These are phyloP conservation scores for Penicillium canescens DNA, from an alignment of 495 filamentous ascomycete species.

Conservation along the genomic window DNA sequence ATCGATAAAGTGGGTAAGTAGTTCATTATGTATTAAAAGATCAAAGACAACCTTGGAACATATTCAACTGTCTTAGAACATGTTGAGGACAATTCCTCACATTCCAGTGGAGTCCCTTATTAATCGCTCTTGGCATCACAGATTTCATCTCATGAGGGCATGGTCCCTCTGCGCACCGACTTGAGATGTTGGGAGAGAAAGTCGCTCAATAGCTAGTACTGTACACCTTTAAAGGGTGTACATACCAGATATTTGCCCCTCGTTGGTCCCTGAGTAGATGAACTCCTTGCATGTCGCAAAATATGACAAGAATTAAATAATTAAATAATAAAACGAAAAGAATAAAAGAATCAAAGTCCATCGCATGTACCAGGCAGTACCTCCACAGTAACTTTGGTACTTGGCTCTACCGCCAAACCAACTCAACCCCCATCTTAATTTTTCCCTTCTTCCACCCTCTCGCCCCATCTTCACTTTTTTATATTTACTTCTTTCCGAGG, in stretches of 20 bases:
- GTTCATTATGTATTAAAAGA: neutral
- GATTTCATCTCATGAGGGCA: too few relatives aligned
- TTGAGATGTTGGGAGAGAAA: too few relatives aligned
- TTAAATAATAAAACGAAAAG: neutral
- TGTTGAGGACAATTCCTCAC: too few relatives aligned
- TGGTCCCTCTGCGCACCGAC: too few relatives aligned
- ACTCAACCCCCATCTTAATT: conserved; percentile 11
- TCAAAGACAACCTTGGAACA: neutral
- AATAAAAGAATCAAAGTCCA: neutral
- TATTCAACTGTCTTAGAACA: neutral
- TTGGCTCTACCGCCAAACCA: conserved; percentile 24
- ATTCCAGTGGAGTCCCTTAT: too few relatives aligned
- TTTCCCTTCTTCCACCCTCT: conserved; percentile 22
- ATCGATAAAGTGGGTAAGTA: neutral
- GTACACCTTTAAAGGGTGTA: neutral
- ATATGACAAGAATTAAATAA: conserved; percentile 1
- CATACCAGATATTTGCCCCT: conserved; percentile 1
- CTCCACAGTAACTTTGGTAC: conserved; percentile 30
- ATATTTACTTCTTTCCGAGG: conserved; percentile 12
- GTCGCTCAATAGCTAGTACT: neutral
- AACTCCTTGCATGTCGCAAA: conserved; percentile 11
- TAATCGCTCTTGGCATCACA: too few relatives aligned
- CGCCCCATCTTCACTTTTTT: conserved; percentile 18
- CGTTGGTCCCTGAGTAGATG: neutral
- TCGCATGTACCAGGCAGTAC: conserved; percentile 20